Evolutionary conservation across 2,329 filamentous ascomycete species (phyloP), one percentile per base, ranked within the genome.

Genomic region (Penicillium sp.): DNA sequence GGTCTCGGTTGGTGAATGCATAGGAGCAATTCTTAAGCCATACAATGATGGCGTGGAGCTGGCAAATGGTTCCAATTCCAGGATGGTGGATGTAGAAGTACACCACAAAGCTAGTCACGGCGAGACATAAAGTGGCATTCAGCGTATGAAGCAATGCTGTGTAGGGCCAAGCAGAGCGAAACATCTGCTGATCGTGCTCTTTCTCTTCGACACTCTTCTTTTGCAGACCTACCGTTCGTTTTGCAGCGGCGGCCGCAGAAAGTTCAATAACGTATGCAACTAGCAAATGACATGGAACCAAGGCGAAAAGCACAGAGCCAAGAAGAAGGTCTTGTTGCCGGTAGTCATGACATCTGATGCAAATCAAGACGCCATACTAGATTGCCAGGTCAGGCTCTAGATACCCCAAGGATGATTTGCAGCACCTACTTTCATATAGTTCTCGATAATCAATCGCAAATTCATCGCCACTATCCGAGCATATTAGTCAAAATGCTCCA

Each of bases 11-110:
- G 16, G 92, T 96, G 56, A 96, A 85, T 15, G 90, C 92, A 60
- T 96, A 98, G 0, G 89, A 95, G 48, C 87, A 85, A 20, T 85
- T 89, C 71, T 98, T 98, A 55, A 98, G 76, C 82, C 89, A 95
- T 34, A 96, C 89, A 38, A 96, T 85, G 55, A 96, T 81, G 47
- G 89, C 88, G 61, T 98, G 92, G 44, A 94, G 68, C 65, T 96
- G 85, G 47, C 85, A 88, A 32, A 95, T 69, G 0, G 88, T 95
- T 28, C 92, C 92, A 52, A 98, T 93, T 12, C 94, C 76, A 0
- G 92, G 92, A 64, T 98, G 92, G 64, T 94, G 79, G 50, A 98
- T 85, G 62, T 85, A 76, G 64, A 82, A 90, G 70, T 95, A 98
- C 12, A 98, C 89, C 12, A 88, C 80, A 46, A 80, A 79, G 32